These are phyloP conservation scores for Marasmius tenuissimus DNA, from an alignment of 1,284 basidiomycete genomes.

Conservation along the genomic window DNA sequence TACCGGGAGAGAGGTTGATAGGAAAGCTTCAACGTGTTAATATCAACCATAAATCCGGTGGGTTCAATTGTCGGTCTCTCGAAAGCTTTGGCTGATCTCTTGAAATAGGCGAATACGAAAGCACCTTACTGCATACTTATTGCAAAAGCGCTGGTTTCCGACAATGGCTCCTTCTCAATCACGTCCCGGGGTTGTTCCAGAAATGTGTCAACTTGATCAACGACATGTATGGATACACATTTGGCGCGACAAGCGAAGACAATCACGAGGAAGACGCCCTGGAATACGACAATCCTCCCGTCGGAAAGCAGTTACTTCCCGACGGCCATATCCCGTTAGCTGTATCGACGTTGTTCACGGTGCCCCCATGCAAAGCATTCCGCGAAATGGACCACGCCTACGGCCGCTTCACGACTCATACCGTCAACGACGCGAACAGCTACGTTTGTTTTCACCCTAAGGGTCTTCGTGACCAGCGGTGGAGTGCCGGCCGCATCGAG, in stretches of 20 bases:
- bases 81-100: background rate
- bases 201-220: background rate
- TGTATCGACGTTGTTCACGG: background rate
- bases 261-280: no score
- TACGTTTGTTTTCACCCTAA: background rate
- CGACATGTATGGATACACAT: background rate
- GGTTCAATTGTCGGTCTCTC: background rate
- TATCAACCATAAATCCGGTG: slow-evolving; percentile 6
- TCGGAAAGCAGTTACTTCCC: no score
- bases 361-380: background rate
- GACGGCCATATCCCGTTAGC: no score
- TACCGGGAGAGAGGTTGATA: slow-evolving; percentile 4
- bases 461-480: background rate
- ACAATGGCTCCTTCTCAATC: background rate
- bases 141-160: background rate
- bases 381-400: background rate
- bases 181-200: background rate
- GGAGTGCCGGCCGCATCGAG: background rate
- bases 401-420: background rate
- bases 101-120: background rate
- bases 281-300: no score
- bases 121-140: background rate
- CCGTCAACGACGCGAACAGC: background rate
- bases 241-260: no score
- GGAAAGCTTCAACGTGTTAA: slow-evolving; percentile 4